Evolutionary conservation across 177 flowering plant species (phyloP), one percentile per base, ranked within the genome.

Genomic region (Vitis hybrid): DNA sequence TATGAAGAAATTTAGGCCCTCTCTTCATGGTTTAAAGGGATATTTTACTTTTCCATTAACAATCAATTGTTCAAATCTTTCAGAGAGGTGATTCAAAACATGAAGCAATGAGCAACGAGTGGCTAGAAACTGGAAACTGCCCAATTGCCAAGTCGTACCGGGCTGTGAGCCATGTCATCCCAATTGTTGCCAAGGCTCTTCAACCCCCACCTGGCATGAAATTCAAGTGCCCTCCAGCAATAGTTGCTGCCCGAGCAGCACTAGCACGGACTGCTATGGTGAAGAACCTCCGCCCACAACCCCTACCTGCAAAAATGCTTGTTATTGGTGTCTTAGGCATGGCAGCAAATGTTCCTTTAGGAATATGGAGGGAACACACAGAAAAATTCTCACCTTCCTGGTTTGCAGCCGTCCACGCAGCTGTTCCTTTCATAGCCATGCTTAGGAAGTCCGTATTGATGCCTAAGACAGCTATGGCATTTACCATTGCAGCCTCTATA

Each of bases 381-480:
- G 32, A 77, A 53, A 84, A 84, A 58, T 84, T 84, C 76, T 84
- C 88, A 20, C 81, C 77, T 21, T 73, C 84, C 14, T 84, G 86
- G 86, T 82, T 84, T 67, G 79, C 75, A 11, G 88, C 85, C 2
- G 81, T 82, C 10, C 91, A 86, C 71, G 91, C 94, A 2, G 91
- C 91, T 7, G 94, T 88, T 64, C 94, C 94, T 24, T 90, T 90
- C 77, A 87, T 90, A 67, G 94, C 69, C 69, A 82, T 84, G 77
- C 80, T 84, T 13, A 74, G 87, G 75, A 84, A 82, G 63, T 76
- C 84, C 9, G 80, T 84, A 15, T 54, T 82, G 63, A 84, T 84
- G 88, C 88, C 88, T 0, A 84, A 84, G 67, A 14, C 91, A 54
- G 94, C 94, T 15, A 90, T 90, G 92, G 92, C 90, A 2, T 83